Base-by-base conservation (phyloP, 169 alveolate genomes). In the Plasmodium cynomolgi region DNA sequence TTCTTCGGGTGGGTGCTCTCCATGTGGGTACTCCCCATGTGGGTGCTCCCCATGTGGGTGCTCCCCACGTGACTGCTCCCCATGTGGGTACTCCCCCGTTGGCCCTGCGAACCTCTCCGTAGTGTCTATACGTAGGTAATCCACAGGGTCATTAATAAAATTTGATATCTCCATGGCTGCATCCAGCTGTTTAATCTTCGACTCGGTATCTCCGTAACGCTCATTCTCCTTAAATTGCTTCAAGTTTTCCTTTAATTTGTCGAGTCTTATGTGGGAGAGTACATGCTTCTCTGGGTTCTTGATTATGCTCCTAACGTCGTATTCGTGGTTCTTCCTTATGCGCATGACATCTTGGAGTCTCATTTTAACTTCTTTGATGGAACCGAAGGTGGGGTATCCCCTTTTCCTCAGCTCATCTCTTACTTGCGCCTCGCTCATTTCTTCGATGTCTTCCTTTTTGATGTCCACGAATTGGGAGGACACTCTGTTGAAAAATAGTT, bases 381-480 rank as follows among this genome's bases (percentile, higher is more conserved):
- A 15, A 1, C 94, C 94, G 72, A 90, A 90, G 23, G 91, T 80
- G 68, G 94, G 94, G 72, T 90, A 90, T 9, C 90, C 90, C 47
- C 94, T 79, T 79, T 90, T 90, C 72, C 90, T 79, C 33, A 90
- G 47, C n/a, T 90, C 94, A 2, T 90, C 94, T 37, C 54, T 34
- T 13, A 54, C 47, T 58, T 90, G 91, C 1, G 34, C 13, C 41
- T 90, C 91, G 34, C 94, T 90, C 95, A 73, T 91, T 81, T 91
- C 85, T 26, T 81, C 50, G 3, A 74, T 91, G 44, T 91, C 74
- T 47, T 91, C 82, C 74, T 75, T 91, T 11, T 37, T 47, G 11
- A 91, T 54, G 71, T 91, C 81, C 11, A 91, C 71, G 50, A 75
- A 75, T n/a, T 91, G 13, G 58, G 58, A 47, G 3, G 58, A 13